phyloP scores from a whole-genome alignment of 192 early-diverging fungal species.

The Umbelopsis isabellina region DNA sequence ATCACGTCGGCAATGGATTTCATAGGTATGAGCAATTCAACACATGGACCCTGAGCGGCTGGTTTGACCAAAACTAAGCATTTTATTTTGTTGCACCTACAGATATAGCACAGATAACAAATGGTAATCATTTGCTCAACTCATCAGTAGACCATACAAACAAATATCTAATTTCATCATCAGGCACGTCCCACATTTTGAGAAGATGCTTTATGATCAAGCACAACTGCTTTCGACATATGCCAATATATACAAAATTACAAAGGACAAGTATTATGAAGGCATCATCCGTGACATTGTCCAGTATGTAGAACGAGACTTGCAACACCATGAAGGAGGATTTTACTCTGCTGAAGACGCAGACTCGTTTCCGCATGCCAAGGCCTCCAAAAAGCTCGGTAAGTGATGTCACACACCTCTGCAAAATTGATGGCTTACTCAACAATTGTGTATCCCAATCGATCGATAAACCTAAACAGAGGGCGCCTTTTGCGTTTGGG shows the following conservation, averaged over 20 bases:
- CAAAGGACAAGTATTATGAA: slow-evolving; percentile 49
- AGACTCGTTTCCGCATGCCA: slow-evolving; percentile 54
- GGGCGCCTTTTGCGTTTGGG: slow-evolving; percentile 71
- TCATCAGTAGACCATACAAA: neutral
- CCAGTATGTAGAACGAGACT: slow-evolving; percentile 55
- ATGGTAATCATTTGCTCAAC: slow-evolving; percentile 14
- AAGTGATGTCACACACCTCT: neutral
- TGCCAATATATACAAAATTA: slow-evolving; percentile 47
- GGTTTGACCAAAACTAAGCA: neutral
- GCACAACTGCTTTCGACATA: slow-evolving; percentile 60
- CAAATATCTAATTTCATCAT: neutral
- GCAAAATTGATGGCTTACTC: neutral
- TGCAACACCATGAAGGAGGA: slow-evolving; percentile 49
- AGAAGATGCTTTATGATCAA: slow-evolving; percentile 77
- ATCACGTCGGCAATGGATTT: slow-evolving; percentile 56
- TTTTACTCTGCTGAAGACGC: slow-evolving; percentile 74
- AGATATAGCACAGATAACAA: slow-evolving; percentile 36
- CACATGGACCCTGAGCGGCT: neutral
- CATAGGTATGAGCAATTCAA: slow-evolving; percentile 37
- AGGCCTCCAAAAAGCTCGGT: slow-evolving; percentile 50
- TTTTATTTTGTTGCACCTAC: neutral
- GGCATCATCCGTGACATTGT: slow-evolving; percentile 56
- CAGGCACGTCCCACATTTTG: slow-evolving; percentile 73
- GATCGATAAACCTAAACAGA: slow-evolving; percentile 32
- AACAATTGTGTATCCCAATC: neutral